A percentile compares a stretch with the other conserved stretches of the same genome.
phyloP scores from a whole-genome alignment of 371 early-diverging fungal genomes.

The Choanephora cucurbitarum region DNA sequence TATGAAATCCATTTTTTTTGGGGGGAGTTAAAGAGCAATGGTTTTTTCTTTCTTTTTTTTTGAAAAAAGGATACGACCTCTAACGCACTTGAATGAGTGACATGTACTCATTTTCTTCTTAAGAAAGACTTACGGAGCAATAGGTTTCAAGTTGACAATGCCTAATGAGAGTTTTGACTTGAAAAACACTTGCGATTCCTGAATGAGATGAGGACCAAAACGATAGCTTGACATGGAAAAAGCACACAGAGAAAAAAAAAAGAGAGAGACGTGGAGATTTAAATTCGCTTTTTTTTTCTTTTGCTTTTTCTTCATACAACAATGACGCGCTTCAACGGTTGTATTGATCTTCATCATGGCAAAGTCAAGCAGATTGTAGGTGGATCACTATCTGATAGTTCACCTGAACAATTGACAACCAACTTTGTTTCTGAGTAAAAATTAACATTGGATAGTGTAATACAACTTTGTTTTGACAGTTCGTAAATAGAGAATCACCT shows the following conservation, averaged over 20 bases:
- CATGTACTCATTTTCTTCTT: neutral
- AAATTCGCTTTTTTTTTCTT: slow-evolving; percentile 5
- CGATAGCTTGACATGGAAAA: slow-evolving; percentile 17
- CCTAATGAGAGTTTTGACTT: slow-evolving; percentile 70
- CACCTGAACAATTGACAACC: slow-evolving; percentile 69
- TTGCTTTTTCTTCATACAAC: neutral
- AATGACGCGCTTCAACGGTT: slow-evolving; percentile 85
- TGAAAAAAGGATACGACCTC: slow-evolving; percentile 37
- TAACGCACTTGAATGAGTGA: no score
- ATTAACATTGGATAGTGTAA: no score
- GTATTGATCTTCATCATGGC: slow-evolving; percentile 96
- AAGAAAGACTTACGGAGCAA: slow-evolving; percentile 60
- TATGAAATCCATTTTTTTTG: no score
- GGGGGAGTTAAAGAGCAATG: no score
- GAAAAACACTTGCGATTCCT: slow-evolving; percentile 72
- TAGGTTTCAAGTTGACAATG: slow-evolving; percentile 89
- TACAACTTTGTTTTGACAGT: neutral
- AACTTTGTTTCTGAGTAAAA: slow-evolving; percentile 89
- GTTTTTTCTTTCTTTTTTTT: neutral
- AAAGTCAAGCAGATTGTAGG: slow-evolving; percentile 98
- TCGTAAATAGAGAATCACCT: slow-evolving; percentile 66
- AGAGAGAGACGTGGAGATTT: neutral
- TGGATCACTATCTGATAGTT: slow-evolving; percentile 77
- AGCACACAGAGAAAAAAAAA: neutral
- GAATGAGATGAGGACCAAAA: slow-evolving; percentile 71